These are phyloP conservation scores for Saccharomycopsis javanensis DNA, from an alignment of 805 yeast genomes.

Conservation along the genomic window DNA sequence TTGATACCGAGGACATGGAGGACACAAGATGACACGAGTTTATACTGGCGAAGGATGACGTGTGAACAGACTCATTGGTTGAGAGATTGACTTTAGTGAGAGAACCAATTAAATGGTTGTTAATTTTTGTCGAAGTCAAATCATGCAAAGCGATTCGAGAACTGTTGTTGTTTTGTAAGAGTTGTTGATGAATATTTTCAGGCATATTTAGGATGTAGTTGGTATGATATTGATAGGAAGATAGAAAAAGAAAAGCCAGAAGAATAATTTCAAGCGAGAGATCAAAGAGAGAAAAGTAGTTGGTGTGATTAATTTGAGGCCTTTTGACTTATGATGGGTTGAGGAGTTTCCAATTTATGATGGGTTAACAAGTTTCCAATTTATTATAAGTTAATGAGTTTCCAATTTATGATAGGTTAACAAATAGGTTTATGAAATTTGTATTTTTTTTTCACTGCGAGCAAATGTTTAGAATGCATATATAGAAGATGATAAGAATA, in stretches of 20 bases:
- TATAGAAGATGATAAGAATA: no score
- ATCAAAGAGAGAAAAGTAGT: background rate
- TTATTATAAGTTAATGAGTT: no score
- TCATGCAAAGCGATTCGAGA: background rate
- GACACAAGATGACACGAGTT: background rate
- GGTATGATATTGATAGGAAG: background rate
- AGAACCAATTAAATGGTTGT: background rate
- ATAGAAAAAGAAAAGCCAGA: background rate
- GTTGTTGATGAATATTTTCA: background rate
- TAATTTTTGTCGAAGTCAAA: background rate
- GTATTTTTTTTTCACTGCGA: no score
- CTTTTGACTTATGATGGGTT: background rate
- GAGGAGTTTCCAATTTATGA: no score
- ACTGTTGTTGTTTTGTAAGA: background rate
- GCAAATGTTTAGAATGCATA: no score
- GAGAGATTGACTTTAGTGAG: background rate
- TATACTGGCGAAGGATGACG: background rate
- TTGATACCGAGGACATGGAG: background rate
- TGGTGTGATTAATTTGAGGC: background rate
- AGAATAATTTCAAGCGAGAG: background rate
- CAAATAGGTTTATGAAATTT: no score
- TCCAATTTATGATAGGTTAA: no score
- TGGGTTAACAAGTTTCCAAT: no score
- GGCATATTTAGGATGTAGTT: background rate
- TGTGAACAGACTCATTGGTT: background rate